Evolutionary conservation across 495 filamentous ascomycete genomes (phyloP), one percentile per base, ranked within the genome.

Genomic region (Filosporella fistucella): DNA sequence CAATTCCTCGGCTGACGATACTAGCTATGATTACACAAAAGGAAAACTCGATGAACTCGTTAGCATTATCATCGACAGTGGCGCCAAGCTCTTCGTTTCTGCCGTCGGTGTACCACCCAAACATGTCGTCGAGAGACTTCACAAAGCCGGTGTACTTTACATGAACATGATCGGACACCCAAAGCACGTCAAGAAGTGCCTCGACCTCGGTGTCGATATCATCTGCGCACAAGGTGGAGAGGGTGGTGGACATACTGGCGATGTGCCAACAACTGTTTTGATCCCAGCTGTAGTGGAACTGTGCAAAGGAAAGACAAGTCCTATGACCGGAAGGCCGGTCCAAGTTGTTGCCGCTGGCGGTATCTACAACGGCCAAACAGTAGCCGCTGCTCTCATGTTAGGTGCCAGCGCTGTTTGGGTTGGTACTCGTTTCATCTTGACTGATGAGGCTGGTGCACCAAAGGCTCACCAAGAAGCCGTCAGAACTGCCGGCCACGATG

Each of bases 151-250:
- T 45, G 76, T 98, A 51, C 76, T 95, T 45, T 95, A 91, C 80
- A 98, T 98, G 93, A 98, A 98, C 82, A 98, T 98, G 93, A 94
- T 98, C 65, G 93, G 91, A 47, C 93, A 97, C 78, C 94, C 94
- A 54, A 98, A 98, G 80, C 93, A 98, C 72, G 91, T 96, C 39
- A 75, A 84, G 63, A 97, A 96, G 77, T 86, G 85, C 63, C 75
- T 98, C 46, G 91, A 88, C 16, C 77, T 88, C 40, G 93, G 93
- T 57, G 84, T 76, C 51, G 89, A 95, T 65, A 84, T 95, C 54
- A 95, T 95, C 67, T 95, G 89, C 68, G 89, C 89, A 22, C 89
- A 95, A 66, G 89, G 89, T 63, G 88, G 89, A 51, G 89, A 95
- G 65, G 89, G 89, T 45, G 89, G 89, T 63, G 88, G 89, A 42